Base-by-base conservation (phyloP, 495 filamentous ascomycete species). In the Hypoxylon fuscum region DNA sequence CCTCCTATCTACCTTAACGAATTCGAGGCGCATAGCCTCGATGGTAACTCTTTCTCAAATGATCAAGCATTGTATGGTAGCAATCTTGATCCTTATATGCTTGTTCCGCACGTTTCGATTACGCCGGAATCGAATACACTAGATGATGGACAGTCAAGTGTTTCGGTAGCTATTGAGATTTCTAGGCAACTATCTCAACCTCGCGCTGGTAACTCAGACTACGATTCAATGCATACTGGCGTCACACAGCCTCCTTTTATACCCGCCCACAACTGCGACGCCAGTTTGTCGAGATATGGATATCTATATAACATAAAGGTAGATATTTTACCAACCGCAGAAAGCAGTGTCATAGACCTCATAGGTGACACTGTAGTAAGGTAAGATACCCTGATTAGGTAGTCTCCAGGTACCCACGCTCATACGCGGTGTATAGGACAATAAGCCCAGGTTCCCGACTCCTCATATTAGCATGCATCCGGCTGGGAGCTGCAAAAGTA, bases 41-140 rank as follows among this genome's bases (percentile, higher is more conserved):
- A 27, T 38, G 35, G 49, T 55, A 60, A 35, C 25, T 35, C 61
- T 35, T 55, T 55, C n/a, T 5, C 21, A 23, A 29, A 50, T 42
- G n/a, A 37, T 21, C 50, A 46, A n/a, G 34, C 49, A 38, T 61
- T 46, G 0, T 44, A 45, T 31, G 43, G 54, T 32, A 55, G 63
- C 49, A 56, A 18, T 41, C 63, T 55, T 10, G 72, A 73, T 14
- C 71, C 72, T 0, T 72, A 70, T 20, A 52, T 80, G 6, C 70
- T 82, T 14, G 67, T 74, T 25, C 80, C 74, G 10, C 62, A 74
- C 12, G 74, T 81, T 18, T 63, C 69, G 1, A 74, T 81, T 23
- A 85, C 72, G 2, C 83, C 86, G 0, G 87, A 86, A 49, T 73
- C 72, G 72, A 80, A 83, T 7, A 71, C 72, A n/a, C 56, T 80